Conservation (phyloP, 257 asterid genomes). For the Henckelia pumila region DNA sequence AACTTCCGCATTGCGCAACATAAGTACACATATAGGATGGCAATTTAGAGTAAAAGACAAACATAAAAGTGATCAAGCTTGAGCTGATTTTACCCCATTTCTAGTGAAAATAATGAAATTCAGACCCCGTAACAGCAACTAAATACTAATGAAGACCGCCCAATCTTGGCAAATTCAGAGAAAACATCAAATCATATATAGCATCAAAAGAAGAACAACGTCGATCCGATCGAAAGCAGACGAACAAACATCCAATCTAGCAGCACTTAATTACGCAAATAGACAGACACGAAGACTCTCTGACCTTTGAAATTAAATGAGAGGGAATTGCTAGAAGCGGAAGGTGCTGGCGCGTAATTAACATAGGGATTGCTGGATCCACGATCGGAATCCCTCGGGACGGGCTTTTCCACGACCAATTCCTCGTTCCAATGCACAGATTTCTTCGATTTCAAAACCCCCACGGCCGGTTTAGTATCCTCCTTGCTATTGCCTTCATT, state of each 20-base stretch:
- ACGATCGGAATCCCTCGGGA: constrained; percentile 43
- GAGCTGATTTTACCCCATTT: not conserved
- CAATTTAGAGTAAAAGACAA: not conserved
- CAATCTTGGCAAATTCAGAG: not conserved
- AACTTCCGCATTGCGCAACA: not conserved
- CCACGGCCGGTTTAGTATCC: constrained; percentile 30
- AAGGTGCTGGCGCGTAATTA: constrained; percentile 53
- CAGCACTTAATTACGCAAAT: not conserved
- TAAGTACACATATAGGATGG: not conserved
- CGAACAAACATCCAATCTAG: constrained; percentile 23
- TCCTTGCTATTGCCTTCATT: constrained; percentile 37
- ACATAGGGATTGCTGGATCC: constrained; percentile 67
- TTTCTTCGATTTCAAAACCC: constrained; percentile 53
- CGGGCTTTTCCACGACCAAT: constrained; percentile 63
- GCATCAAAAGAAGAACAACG: constrained; percentile 12
- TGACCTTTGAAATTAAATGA: constrained; percentile 68
- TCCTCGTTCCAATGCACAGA: constrained; percentile 83
- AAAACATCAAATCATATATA: not conserved
- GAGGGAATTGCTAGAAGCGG: constrained; percentile 33
- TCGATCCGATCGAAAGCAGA: constrained; percentile 31
- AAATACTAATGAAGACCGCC: not conserved
- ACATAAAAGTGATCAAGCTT: not conserved
- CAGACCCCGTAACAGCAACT: not conserved
- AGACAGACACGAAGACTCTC: not conserved
- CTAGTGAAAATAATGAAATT: too few relatives aligned